A percentile compares a stretch with the other conserved stretches of the same genome.
phyloP scores from a whole-genome alignment of 2,329 filamentous ascomycete species.

The Alternaria sp. region DNA sequence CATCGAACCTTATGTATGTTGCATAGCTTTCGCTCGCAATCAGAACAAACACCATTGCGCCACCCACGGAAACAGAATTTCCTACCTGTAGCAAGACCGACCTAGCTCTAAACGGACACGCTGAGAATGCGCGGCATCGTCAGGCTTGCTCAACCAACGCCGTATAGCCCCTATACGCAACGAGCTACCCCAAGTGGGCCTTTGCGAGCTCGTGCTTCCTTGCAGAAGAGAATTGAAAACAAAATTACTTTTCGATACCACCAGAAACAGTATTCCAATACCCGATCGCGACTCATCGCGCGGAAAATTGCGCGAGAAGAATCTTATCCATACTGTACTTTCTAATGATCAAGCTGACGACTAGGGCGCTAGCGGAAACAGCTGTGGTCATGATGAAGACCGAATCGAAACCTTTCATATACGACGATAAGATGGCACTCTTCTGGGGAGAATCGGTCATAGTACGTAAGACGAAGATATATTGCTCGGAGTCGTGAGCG shows the following conservation, averaged over 20 bases:
- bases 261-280: not conserved
- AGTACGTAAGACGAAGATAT: slow-evolving; percentile 30
- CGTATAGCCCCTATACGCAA: not conserved
- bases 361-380: slow-evolving; percentile 33
- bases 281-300: slow-evolving; percentile 14
- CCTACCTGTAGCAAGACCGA: not conserved
- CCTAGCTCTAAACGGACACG: not conserved
- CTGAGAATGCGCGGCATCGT: not conserved
- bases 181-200: not conserved
- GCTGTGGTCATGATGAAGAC: slow-evolving; percentile 38
- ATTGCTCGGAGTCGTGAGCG: slow-evolving; percentile 42
- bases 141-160: not conserved
- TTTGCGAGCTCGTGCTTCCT: not conserved
- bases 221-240: not conserved
- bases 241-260: not conserved
- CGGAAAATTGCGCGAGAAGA: slow-evolving; percentile 33
- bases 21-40: not conserved
- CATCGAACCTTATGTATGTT: not conserved
- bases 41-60: not conserved
- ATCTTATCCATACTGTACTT: slow-evolving; percentile 44
- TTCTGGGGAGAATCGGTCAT: slow-evolving; percentile 29
- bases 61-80: too few relatives aligned
- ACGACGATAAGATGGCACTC: slow-evolving; percentile 31
- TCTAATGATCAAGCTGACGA: slow-evolving; percentile 38
- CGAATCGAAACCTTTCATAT: slow-evolving; percentile 37